Percentiles rank a stretch among this genome's conserved stretches.
Evolutionary conservation across 129 eudicot genomes (phyloP).

Genomic region (Tanacetum coccineum): DNA sequence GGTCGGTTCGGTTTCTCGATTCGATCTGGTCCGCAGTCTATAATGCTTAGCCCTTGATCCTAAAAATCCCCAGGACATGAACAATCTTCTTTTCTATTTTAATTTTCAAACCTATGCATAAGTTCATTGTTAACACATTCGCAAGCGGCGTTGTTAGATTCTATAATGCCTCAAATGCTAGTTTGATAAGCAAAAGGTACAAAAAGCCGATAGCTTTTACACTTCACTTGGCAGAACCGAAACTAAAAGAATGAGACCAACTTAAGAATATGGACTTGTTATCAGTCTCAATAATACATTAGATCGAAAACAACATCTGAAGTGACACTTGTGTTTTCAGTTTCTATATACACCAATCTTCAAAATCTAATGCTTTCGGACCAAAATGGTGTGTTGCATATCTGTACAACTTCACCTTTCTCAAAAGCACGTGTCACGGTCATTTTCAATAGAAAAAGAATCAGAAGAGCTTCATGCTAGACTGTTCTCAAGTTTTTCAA

Average conservation of each 20-base stretch:
- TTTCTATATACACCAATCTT: constrained; percentile 37
- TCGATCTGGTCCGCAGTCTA: no score
- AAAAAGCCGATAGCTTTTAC: constrained; percentile 20
- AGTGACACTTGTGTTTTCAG: constrained; percentile 6
- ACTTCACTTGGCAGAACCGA: background rate
- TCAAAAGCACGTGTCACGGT: constrained; percentile 32
- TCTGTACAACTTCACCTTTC: constrained; percentile 69
- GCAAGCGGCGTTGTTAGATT: no score
- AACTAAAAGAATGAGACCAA: constrained; percentile 1
- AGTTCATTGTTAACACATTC: no score
- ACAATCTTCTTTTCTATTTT: no score
- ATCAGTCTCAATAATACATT: constrained; percentile 25
- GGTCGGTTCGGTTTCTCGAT: no score
- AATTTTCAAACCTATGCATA: no score
- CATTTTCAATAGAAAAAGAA: constrained; percentile 21
- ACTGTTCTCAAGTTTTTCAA: background rate
- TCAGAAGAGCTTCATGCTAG: constrained; percentile 1
- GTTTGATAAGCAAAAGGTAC: background rate
- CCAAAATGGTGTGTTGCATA: constrained; percentile 59
- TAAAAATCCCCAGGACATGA: no score
- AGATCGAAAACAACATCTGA: background rate
- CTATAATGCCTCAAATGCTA: background rate
- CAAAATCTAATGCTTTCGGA: constrained; percentile 42
- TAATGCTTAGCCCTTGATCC: no score
- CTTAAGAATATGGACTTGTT: constrained; percentile 25